Evolutionary conservation across 352 stramenopile species (phyloP).

Genomic region (Phytopythium montanum): DNA sequence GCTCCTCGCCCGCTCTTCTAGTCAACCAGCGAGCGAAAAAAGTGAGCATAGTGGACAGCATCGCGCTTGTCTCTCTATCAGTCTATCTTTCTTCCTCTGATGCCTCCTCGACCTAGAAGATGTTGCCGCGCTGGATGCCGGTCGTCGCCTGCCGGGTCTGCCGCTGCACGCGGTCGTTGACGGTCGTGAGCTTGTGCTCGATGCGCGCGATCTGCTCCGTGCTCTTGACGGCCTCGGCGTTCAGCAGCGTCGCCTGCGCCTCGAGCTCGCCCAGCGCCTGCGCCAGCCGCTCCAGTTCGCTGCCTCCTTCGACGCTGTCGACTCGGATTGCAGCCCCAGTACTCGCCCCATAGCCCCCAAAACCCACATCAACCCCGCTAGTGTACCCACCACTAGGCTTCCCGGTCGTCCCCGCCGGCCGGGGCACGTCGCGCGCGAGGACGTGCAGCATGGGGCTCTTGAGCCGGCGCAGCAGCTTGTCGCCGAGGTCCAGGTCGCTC

Average conservation of each 20-base stretch:
- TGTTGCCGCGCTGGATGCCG: slow-evolving; percentile 28
- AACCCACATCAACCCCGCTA: slow-evolving; percentile 4
- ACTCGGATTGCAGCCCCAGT: slow-evolving; percentile 2
- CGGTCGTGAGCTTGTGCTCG: slow-evolving; percentile 53
- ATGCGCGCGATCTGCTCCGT: slow-evolving; percentile 76
- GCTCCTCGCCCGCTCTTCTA: slow-evolving; percentile 39
- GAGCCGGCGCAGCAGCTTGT: slow-evolving; percentile 71
- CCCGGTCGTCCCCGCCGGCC: slow-evolving; percentile 13
- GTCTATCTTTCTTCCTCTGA: background rate
- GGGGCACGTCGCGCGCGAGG: slow-evolving; percentile 38
- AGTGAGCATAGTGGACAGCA: background rate
- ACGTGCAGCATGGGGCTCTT: slow-evolving; percentile 67
- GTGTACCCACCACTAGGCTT: slow-evolving; percentile 11
- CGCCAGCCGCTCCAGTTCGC: slow-evolving; percentile 60
- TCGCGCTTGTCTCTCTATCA: background rate
- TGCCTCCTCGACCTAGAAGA: slow-evolving; percentile 25
- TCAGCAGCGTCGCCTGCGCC: slow-evolving; percentile 62
- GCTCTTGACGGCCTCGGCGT: slow-evolving; percentile 56
- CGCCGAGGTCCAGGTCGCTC: slow-evolving; percentile 62
- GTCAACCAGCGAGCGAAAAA: background rate
- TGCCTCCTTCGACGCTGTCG: slow-evolving; percentile 20
- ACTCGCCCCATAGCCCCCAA: background rate
- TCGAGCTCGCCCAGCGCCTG: slow-evolving; percentile 66
- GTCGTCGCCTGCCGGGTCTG: slow-evolving; percentile 66
- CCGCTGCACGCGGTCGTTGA: slow-evolving; percentile 64